phyloP scores from a whole-genome alignment of 2,329 filamentous ascomycete genomes.

The Neopestalotiopsis clavispora region DNA sequence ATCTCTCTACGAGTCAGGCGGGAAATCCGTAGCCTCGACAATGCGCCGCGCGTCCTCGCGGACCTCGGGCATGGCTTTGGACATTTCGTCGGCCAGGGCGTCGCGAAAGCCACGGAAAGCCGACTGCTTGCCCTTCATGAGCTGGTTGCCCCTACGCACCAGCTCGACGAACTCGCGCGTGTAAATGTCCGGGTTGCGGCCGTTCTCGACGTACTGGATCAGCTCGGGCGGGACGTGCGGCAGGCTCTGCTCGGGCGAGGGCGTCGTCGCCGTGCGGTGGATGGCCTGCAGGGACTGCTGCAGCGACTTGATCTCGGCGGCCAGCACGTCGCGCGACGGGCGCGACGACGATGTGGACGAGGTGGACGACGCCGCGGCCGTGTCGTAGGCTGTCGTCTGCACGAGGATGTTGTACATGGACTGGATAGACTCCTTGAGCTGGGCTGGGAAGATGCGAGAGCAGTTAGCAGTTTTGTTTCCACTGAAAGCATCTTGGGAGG shows the following conservation, averaged over 20 bases:
- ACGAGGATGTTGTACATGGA: conserved; percentile 49
- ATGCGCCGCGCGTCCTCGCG: conserved; percentile 56
- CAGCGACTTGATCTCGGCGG: conserved; percentile 53
- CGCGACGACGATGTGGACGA: conserved; percentile 36
- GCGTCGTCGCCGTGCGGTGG: conserved; percentile 45
- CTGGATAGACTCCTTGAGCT: conserved; percentile 40
- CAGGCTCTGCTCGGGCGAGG: conserved; percentile 37
- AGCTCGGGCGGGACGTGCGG: conserved; percentile 66
- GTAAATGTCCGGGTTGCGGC: conserved; percentile 76
- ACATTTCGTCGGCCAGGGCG: conserved; percentile 64
- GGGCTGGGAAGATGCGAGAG: conserved; percentile 25
- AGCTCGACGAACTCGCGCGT: conserved; percentile 76
- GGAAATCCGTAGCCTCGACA: conserved; percentile 46
- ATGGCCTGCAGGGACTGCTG: conserved; percentile 44
- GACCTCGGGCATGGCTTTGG: conserved; percentile 63
- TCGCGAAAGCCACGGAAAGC: conserved; percentile 68
- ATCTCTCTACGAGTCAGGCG: neutral
- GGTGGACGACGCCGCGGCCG: conserved; percentile 19
- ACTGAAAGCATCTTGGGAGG: neutral
- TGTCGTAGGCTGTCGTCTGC: conserved; percentile 66
- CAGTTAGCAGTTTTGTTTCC: neutral
- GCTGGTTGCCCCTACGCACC: conserved; percentile 68
- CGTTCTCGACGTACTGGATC: conserved; percentile 71
- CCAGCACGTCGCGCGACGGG: conserved; percentile 60
- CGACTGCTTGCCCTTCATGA: conserved; percentile 66